Evolutionary conservation across 805 yeast genomes (phyloP), one percentile per base, ranked within the genome.

Genomic region (Hyphopichia homilentoma): DNA sequence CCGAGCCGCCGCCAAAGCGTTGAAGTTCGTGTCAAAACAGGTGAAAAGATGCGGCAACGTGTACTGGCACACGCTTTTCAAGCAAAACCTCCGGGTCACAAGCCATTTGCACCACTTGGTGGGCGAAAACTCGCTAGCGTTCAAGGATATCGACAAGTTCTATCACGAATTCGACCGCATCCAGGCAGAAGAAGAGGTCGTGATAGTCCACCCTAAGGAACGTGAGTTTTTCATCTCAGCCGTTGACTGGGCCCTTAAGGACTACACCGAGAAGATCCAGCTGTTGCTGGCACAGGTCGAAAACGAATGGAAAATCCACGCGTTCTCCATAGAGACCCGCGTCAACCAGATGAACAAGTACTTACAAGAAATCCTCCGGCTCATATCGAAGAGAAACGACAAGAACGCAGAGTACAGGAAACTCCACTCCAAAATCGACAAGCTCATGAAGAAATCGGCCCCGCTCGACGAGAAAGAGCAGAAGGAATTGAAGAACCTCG

Each of bases 331-430:
- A 20, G 47, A 54, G 15, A 38, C 49, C 1, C 55, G 64, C 38
- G 56, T 70, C 16, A 52, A 54, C 27, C 70, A 60, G 25, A 65
- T 73, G 71, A 48, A 50, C 17, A 46, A 43, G 3, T 54, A 61
- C 30, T 42, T 74, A 32, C 56, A 61, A 21, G 56, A 54, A 7
- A 46, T 61, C 1, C 45, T 61, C 35, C 66, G 65, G 40, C 43
- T 73, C 31, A 56, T 75, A 13, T 61, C 62, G 13, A 69, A 69
- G 37, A 51, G 79, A 31, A 59, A 60, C 36, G 67, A 64, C 34
- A 67, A 68, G 49, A 65, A 69, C 38, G 52, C 50, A 11, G 68
- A 67, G 29, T 61, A 54, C 30, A 69, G 64, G 30, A 66, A 63
- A 44, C 43, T 56, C 23, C 57, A 57, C 24, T 51, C 52, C 30